Evolutionary conservation across 441 rosid genomes (phyloP).

Genomic region (Croton laevigatus): DNA sequence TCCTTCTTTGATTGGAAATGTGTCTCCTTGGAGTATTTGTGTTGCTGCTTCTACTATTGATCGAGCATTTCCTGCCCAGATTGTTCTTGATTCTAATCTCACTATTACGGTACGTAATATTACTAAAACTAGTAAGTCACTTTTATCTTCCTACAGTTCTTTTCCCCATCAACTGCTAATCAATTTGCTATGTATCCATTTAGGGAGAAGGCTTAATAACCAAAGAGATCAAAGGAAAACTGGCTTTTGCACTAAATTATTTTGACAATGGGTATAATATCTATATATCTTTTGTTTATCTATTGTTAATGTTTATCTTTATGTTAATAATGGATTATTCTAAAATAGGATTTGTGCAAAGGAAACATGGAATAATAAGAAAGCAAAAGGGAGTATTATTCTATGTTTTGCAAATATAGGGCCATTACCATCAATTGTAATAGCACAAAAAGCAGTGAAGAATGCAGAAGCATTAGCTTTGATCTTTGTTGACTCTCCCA

Average conservation of each 20-base stretch:
- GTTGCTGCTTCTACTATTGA: constrained; percentile 64
- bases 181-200: not conserved
- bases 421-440: constrained; percentile 27
- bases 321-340: not conserved
- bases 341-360: constrained; percentile 38
- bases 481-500: constrained; percentile 52
- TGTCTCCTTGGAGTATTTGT: constrained; percentile 58
- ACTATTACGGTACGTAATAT: constrained; percentile 35
- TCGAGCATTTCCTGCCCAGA: constrained; percentile 42
- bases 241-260: constrained; percentile 38
- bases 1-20: constrained; percentile 44
- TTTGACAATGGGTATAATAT: constrained; percentile 42
- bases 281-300: not conserved
- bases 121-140: too few species aligned
- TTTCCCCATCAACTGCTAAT: not conserved
- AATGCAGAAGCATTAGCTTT: constrained; percentile 44
- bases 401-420: constrained; percentile 65
- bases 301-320: too few species aligned
- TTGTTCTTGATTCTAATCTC: constrained; percentile 33
- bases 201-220: constrained; percentile 69
- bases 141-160: too few species aligned
- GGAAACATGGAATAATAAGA: constrained; percentile 33
- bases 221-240: constrained; percentile 38
- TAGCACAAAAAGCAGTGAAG: constrained; percentile 51
- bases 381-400: constrained; percentile 42